Evolutionary conservation across 345 rosid species (phyloP), one percentile per base, ranked within the genome.

Genomic region (Angophora floribunda): DNA sequence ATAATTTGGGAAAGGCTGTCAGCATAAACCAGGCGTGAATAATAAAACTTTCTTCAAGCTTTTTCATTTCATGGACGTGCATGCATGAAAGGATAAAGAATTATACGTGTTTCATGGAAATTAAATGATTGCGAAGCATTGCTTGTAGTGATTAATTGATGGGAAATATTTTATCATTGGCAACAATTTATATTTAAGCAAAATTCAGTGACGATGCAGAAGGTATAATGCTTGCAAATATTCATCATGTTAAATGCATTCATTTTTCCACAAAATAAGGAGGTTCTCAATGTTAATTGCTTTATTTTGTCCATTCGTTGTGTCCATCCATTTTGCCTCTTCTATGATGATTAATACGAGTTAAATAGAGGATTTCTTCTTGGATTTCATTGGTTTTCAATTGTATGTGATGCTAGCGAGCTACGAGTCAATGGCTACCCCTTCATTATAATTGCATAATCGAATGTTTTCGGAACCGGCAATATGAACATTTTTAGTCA

Each of bases 201-300:
- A 7, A 12, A n/a, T 59, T 59, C 14, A 59, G 30, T n/a, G 28
- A 59, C 11, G 30, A 59, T 26, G 67, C n/a, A 10, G 11, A 59
- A 59, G 65, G 65, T 24, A n/a, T 59, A 26, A 59, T 11, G 14
- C 65, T 59, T 59, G 21, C 6, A 9, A 55, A 26, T 55, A 55
- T 8, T 55, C 7, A 55, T 55, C 4, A 22, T 55, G 67, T 63
- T 63, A 13, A 9, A 2, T 63, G 9, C 36, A 28, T 28, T 63
- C 70, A 4, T n/a, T 13, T 63, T 6, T 63, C 14, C 3, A 3
- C 0, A 63, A 63, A 63, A 7, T 13, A 63, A 3, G 6, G 4
- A 3, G 36, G 2, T 36, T 16, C 5, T 22, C 5, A 30, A n/a
- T 4, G 17, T 14, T 63, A n/a, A n/a, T n/a, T n/a, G 15, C 9